A percentile compares a stretch with the other conserved stretches of the same genome.
These are phyloP conservation scores for Thermomyces lanuginosus DNA, from an alignment of 2,329 filamentous ascomycete genomes.

Conservation along the genomic window DNA sequence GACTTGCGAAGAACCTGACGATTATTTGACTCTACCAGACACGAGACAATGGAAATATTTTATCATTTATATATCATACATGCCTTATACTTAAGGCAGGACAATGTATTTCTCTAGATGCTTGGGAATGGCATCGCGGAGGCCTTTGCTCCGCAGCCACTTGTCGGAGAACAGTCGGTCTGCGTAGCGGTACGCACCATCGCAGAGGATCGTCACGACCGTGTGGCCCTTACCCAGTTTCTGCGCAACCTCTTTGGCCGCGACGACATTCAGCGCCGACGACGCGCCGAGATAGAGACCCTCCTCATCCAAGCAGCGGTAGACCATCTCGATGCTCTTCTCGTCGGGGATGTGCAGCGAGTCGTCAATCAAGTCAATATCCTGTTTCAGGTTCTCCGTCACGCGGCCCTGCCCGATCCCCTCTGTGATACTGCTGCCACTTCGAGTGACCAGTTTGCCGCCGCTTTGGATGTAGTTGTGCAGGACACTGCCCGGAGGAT, in stretches of 20 bases:
- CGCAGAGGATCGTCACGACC: constrained; percentile 84
- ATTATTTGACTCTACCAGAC: constrained; percentile 11
- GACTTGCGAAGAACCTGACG: constrained; percentile 35
- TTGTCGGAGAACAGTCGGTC: constrained; percentile 81
- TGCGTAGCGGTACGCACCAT: constrained; percentile 94
- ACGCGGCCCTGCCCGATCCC: constrained; percentile 93
- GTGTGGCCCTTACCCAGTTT: constrained; percentile 77
- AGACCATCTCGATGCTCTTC: constrained; percentile 96
- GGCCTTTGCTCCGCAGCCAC: constrained; percentile 76
- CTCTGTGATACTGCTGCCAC: constrained; percentile 83
- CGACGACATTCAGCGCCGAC: constrained; percentile 85
- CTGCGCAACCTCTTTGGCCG: constrained; percentile 83
- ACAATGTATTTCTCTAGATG: constrained; percentile 89
- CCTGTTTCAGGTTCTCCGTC: constrained; percentile 82
- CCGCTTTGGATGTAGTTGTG: constrained; percentile 82
- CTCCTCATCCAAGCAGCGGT: constrained; percentile 87
- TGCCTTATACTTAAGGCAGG: constrained; percentile 42
- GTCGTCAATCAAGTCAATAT: constrained; percentile 70
- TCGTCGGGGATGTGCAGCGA: constrained; percentile 75
- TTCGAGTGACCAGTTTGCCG: constrained; percentile 64
- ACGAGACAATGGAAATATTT: not conserved
- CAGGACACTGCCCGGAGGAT: constrained; percentile 83
- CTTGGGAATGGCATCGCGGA: constrained; percentile 66
- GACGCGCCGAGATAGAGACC: constrained; percentile 89
- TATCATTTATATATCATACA: constrained; percentile 2